Base-by-base conservation (phyloP, 441 rosid species). In the Brassica balearica region DNA sequence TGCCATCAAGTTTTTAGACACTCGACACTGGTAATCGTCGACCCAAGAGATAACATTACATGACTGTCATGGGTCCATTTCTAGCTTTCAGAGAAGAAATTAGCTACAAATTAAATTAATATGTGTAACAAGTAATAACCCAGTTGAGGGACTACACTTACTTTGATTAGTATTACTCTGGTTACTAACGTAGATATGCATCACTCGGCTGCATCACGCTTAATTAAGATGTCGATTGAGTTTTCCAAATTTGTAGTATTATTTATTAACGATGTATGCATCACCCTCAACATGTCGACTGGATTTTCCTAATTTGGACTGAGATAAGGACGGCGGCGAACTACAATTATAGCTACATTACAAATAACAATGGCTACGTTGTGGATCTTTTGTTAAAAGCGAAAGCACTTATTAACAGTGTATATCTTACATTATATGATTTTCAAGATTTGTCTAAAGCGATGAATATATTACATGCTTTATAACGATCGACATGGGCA, bases 401-500 rank as follows among this genome's bases (percentile, higher is more conserved):
- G 27, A 38, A 74, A 23, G 8, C 65, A 55, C 12, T 8, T 4
- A 51, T 5, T 51, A 48, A 68, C 38, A 48, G 38, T 23, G 23
- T 23, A 68, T 68, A 23, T 48, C 25, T 25, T 46, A 3, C 56
- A 32, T 56, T 29, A 17, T 69, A 34, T 32, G 65, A 32, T 32
- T 70, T 70, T 59, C 60, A 59, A 43, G 11, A 59, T 75, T 59
- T 68, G 58, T 51, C 41, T 69, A 17, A 12, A 76, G 10, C 58
- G 69, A 61, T 61, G 64, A 29, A 76, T 19, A 32, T 69, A 61
- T 12, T 43, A 2, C 20, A 55, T 51, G 15, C 12, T 56, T 53
- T 68, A 23, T 17, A 60, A 29, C 34, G 15, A 25, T 25, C 27
- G 4, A 8, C 8, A 17, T 61, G 38, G 7, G 5, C 68, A 12